Evolutionary conservation across 169 alveolate genomes (phyloP).

Genomic region (Plasmodium adleri): DNA sequence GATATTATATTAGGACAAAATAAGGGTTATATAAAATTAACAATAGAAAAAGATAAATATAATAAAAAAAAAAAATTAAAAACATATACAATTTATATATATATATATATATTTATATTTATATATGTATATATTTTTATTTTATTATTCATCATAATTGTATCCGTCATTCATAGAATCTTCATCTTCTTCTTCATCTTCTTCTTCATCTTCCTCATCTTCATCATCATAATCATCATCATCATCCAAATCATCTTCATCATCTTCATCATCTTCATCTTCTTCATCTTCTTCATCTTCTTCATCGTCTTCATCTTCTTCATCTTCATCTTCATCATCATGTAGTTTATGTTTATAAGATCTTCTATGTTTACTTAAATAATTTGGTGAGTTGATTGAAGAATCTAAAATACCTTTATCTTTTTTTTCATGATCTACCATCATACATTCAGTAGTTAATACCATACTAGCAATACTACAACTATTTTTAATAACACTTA

Average conservation of each 20-base stretch:
- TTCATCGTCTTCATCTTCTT: constrained; percentile 47
- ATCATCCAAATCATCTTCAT: constrained; percentile 39
- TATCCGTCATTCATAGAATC: constrained; percentile 46
- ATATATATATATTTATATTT: not conserved
- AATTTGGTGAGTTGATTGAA: constrained; percentile 30
- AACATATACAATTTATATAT: not conserved
- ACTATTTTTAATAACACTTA: constrained; percentile 89
- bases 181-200: constrained; percentile 47
- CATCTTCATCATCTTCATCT: constrained; percentile 43
- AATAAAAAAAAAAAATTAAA: too few relatives aligned
- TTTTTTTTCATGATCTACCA: constrained; percentile 89
- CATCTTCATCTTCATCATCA: constrained; percentile 32
- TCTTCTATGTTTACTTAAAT: constrained; percentile 29
- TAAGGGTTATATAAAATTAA: too few relatives aligned
- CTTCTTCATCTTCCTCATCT: constrained; percentile 33
- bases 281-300: constrained; percentile 57
- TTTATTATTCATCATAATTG: constrained; percentile 67
- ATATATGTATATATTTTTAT: not conserved
- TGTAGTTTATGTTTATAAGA: constrained; percentile 26
- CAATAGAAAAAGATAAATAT: too few relatives aligned
- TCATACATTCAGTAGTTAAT: constrained; percentile 93
- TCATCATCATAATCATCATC: constrained; percentile 60
- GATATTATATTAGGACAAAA: too few relatives aligned
- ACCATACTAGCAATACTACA: constrained; percentile 91
- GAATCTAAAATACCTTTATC: constrained; percentile 56